Evolutionary conservation across 129 eudicot genomes (phyloP).

Genomic region (Cynara cardunculus): DNA sequence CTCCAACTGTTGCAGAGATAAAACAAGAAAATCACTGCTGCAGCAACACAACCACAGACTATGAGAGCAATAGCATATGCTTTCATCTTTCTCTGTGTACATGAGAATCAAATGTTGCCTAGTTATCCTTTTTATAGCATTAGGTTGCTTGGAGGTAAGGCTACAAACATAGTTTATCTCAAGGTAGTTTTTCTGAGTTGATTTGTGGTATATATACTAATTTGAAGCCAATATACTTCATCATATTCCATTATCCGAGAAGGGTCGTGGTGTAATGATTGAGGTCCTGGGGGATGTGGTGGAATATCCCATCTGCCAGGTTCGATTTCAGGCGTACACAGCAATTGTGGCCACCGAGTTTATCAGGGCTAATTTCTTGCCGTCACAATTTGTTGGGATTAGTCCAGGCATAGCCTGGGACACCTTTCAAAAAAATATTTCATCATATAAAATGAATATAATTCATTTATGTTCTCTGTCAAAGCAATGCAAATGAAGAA

Average conservation of each 20-base stretch:
- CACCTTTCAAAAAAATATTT: too few relatives aligned
- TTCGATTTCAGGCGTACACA: too few relatives aligned
- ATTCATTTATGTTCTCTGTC: constrained; percentile 3
- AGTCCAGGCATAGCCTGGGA: too few relatives aligned
- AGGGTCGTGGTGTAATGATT: too few relatives aligned
- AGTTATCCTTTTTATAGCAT: constrained; percentile 14
- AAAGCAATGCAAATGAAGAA: constrained; percentile 1
- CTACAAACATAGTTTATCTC: not conserved
- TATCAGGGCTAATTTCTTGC: too few relatives aligned
- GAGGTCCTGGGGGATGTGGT: too few relatives aligned
- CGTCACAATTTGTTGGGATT: too few relatives aligned
- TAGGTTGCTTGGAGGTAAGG: not conserved
- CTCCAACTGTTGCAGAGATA: constrained; percentile 13
- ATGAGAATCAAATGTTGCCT: not conserved
- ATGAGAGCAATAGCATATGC: constrained; percentile 25
- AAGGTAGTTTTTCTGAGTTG: not conserved
- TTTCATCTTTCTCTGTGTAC: constrained; percentile 20
- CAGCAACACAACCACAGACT: constrained; percentile 29
- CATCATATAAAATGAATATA: not conserved
- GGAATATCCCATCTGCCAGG: too few relatives aligned
- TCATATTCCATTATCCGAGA: too few relatives aligned
- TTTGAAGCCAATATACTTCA: not conserved
- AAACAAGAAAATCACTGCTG: constrained; percentile 17
- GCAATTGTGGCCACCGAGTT: too few relatives aligned
- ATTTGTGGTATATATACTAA: not conserved